Evolutionary conservation across 108 stramenopile genomes (phyloP), one percentile per base, ranked within the genome.

Genomic region (Bacterosira constricta): DNA sequence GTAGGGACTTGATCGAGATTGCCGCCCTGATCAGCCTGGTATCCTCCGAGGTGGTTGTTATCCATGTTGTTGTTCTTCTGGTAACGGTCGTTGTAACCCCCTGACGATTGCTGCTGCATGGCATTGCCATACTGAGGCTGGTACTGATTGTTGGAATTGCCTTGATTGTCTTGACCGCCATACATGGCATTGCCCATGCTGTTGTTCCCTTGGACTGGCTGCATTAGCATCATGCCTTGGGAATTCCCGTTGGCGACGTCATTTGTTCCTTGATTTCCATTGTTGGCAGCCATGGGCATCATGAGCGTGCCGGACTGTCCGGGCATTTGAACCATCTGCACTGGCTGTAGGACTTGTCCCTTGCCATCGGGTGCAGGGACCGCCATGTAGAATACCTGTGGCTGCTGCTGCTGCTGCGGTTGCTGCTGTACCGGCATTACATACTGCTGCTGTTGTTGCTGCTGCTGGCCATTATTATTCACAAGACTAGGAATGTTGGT

Each of bases 301-400:
- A 77, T 77, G 55, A 77, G 36, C 3, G 77, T 42, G 6, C 58
- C 53, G 18, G 78, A 42, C 36, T 74, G 73, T 25, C 78, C 78
- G 3, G 78, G 73, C 25, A 79, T 68, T 55, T 79, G 78, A 4
- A 79, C 78, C 73, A 79, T 75, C 41, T 79, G 78, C 26, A 79
- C 68, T 15, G 78, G 78, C 46, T 94, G 93, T n/a, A 94, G 71
- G 37, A 91, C 86, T 57, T 94, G 93, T 0, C 89, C 85, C n/a
- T 84, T 83, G 7, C 94, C 94, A 71, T 91, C 94, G 15, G 90
- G 86, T 30, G 90, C 81, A n/a, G 89, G 86, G 42, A 95, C 91
- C 36, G 94, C 91, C 91, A 95, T 92, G 87, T 95, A 95, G 46
- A 95, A 85, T 17, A 95, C 81, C 65, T 93, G 91, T 23, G 69